These are phyloP conservation scores for Hippophae rhamnoides DNA, from an alignment of 306 rosid species.

Conservation along the genomic window DNA sequence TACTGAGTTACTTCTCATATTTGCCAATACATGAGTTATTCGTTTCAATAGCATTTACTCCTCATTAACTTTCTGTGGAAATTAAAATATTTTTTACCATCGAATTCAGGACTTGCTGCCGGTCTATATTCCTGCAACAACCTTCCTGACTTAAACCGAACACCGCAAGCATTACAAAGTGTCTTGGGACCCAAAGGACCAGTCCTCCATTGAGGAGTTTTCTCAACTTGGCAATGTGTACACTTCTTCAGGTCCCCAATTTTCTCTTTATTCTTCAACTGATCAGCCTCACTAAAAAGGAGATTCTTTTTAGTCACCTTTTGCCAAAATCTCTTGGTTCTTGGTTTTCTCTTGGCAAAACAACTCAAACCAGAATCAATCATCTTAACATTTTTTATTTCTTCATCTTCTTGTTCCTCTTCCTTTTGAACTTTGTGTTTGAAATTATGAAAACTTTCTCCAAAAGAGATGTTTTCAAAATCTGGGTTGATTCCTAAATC, in stretches of 20 bases:
- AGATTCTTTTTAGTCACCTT: no score
- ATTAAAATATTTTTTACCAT: constrained; percentile 8
- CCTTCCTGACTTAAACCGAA: constrained; percentile 10
- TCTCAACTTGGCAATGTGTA: constrained; percentile 1
- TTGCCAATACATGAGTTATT: no score
- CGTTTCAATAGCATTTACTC: not conserved
- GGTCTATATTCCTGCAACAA: constrained; percentile 17
- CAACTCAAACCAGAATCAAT: no score
- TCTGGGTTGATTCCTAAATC: not conserved
- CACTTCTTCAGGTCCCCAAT: not conserved
- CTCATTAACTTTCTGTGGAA: not conserved
- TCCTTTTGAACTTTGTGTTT: not conserved
- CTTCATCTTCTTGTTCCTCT: no score
- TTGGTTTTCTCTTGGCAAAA: no score
- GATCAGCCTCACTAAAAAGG: no score
- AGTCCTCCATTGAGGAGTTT: constrained; percentile 23
- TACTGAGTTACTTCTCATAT: no score
- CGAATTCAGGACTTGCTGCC: constrained; percentile 11
- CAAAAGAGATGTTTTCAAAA: not conserved
- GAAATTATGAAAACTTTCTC: not conserved
- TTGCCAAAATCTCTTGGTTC: no score
- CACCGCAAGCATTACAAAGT: constrained; percentile 26
- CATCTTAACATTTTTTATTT: no score
- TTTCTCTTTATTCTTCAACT: no score
- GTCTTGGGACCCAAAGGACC: constrained; percentile 23